Percentiles rank a stretch among this genome's conserved stretches.
Conservation (phyloP, 73 alveolate genomes). For the Paramecium bursaria region DNA sequence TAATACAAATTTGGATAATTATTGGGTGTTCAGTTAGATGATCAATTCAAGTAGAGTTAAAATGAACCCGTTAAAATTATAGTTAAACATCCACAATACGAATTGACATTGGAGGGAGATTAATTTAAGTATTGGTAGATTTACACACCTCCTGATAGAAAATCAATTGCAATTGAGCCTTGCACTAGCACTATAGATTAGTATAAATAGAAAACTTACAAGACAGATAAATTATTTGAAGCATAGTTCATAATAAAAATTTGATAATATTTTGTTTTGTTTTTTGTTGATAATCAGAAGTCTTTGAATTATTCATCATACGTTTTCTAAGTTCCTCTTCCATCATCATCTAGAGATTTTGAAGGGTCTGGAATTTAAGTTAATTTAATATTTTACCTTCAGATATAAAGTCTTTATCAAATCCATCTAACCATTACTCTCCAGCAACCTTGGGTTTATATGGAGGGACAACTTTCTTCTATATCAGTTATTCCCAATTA, state of each 20-base stretch:
- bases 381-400: constrained; percentile 19
- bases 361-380: constrained; percentile 26
- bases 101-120: too few species aligned
- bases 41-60: too few species aligned
- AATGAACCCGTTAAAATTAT: too few species aligned
- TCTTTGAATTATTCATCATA: constrained; percentile 65
- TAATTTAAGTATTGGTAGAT: too few species aligned
- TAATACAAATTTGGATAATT: too few species aligned
- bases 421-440: constrained; percentile 67
- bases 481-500: constrained; percentile 91
- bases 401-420: constrained; percentile 70
- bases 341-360: constrained; percentile 61
- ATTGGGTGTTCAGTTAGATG: too few species aligned
- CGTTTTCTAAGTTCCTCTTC: constrained; percentile 23
- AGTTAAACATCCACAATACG: too few species aligned
- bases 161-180: too few species aligned
- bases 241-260: background rate
- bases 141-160: too few species aligned
- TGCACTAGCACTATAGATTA: too few species aligned
- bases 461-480: constrained; percentile 91
- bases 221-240: background rate
- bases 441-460: constrained; percentile 67
- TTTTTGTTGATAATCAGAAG: constrained; percentile 34
- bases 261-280: background rate
- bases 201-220: too few species aligned